Evolutionary conservation across 805 yeast genomes (phyloP).

Genomic region (Starmerella sirachaensis): DNA sequence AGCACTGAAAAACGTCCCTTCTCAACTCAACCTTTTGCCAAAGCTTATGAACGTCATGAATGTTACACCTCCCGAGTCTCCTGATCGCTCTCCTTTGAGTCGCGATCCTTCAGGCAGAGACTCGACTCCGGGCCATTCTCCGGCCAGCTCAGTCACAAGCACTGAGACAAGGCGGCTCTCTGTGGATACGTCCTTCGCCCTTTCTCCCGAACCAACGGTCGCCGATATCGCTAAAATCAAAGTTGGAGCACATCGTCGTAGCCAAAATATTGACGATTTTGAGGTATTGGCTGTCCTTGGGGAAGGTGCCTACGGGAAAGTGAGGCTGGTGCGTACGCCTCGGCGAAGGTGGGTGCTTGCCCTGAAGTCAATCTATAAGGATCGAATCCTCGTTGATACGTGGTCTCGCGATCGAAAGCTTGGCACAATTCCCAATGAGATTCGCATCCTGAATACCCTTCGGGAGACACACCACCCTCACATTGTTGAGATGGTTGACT

Average conservation of each 20-base stretch:
- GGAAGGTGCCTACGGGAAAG: slow-evolving; percentile 95
- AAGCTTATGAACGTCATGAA: slow-evolving; percentile 9
- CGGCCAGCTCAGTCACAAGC: too few relatives aligned
- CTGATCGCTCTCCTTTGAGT: slow-evolving; percentile 4
- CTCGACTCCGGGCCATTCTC: too few relatives aligned
- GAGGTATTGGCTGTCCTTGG: slow-evolving; percentile 68
- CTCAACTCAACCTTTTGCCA: slow-evolving; percentile 19
- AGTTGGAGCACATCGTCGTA: slow-evolving; percentile 59
- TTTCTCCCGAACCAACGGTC: too few relatives aligned
- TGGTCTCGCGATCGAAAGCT: slow-evolving; percentile 89
- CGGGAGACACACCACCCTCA: slow-evolving; percentile 66
- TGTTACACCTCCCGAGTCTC: slow-evolving; percentile 4
- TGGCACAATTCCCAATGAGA: slow-evolving; percentile 95
- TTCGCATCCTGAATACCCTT: slow-evolving; percentile 79
- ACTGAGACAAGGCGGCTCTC: too few relatives aligned
- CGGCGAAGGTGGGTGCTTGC: slow-evolving; percentile 55
- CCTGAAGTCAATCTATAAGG: slow-evolving; percentile 74
- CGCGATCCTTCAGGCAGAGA: too few relatives aligned
- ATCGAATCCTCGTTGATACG: slow-evolving; percentile 85
- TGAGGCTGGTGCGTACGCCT: slow-evolving; percentile 44
- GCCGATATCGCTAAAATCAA: slow-evolving; percentile 25
- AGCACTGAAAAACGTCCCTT: too few relatives aligned
- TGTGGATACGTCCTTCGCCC: too few relatives aligned
- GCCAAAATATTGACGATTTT: slow-evolving; percentile 62
- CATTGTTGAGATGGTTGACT: slow-evolving; percentile 73